Evolutionary conservation across 805 yeast species (phyloP), one percentile per base, ranked within the genome.

Genomic region (Candida maltosa): DNA sequence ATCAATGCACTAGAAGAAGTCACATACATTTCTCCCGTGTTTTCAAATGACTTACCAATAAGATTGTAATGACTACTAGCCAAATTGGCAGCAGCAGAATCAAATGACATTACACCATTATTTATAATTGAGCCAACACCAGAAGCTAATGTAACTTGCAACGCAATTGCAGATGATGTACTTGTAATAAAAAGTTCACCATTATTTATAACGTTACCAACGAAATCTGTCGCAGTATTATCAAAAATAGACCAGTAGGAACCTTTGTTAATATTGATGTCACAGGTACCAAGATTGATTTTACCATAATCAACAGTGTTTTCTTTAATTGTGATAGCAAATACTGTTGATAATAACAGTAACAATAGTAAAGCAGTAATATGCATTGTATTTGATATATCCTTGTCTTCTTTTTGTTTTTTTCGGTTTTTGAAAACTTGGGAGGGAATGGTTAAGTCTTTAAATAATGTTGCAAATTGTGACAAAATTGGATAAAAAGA

Each of bases 201-300:
- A 12, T 22, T 11, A 11, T 22, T 22, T 11, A 11, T 12, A 12
- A 22, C 25, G 25, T 22, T 22, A n/a, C 56, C 56, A 14, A 38
- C 34, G 9, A 49, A 29, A 8, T 31, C 24, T 2, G 41, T 38
- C 16, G 29, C 16, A n/a, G 39, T 29, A 25, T 41, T 42, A 26
- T 43, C 32, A 12, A 47, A 36, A 17, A 49, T 41, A n/a, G 54
- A 44, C 35, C 44, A 48, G 39, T 40, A 51, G 8, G 34, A 48
- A 20, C 48, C 51, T 2, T 35, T 7, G n/a, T 33, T 29, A 23
- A 51, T 38, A 6, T 26, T 38, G 10, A 49, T 29, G 24, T 23
- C 39, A 16, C 50, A 50, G 15, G 44, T 29, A 6, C 25, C 11
- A 22, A 47, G 29, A 15, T 25, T 22, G n/a, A 46, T 29, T 19